These are phyloP conservation scores for Thermochaetoides thermophila DNA, from an alignment of 495 filamentous ascomycete species.

Conservation along the genomic window DNA sequence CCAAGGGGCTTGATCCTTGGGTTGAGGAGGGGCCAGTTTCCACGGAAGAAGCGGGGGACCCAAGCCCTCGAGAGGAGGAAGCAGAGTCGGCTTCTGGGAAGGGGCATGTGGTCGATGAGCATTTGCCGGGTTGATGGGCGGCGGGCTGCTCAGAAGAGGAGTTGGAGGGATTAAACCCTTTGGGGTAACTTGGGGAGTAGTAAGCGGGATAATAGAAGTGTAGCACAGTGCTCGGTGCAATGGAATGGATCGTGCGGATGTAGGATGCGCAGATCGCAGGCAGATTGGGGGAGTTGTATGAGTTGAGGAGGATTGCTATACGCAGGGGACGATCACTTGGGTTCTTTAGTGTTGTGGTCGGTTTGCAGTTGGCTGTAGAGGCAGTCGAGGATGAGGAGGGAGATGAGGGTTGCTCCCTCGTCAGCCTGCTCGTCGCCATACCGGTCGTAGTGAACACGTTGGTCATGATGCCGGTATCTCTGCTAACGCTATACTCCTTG, in stretches of 20 bases:
- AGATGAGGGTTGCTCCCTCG: no score
- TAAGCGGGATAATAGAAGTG: slow-evolving; percentile 31
- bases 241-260: slow-evolving; percentile 20
- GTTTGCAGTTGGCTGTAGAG: background rate
- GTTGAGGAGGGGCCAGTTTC: no score
- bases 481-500: no score
- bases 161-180: background rate
- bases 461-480: background rate
- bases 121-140: background rate
- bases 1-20: no score
- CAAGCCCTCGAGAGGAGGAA: no score
- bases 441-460: background rate
- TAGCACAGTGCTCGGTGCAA: slow-evolving; percentile 15
- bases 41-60: no score
- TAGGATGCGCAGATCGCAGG: slow-evolving; percentile 27
- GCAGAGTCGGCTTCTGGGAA: background rate
- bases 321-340: slow-evolving; percentile 2
- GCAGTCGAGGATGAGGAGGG: background rate
- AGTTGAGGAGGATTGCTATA: slow-evolving; percentile 34
- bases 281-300: slow-evolving; percentile 25
- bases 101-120: background rate
- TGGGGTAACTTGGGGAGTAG: slow-evolving; percentile 6
- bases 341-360: background rate
- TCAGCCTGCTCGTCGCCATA: no score
- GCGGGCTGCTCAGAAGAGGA: background rate